Percentiles rank a stretch among this genome's conserved stretches.
These are phyloP conservation scores for Globisporangium cystogenes DNA, from an alignment of 352 stramenopile species.

Conservation along the genomic window DNA sequence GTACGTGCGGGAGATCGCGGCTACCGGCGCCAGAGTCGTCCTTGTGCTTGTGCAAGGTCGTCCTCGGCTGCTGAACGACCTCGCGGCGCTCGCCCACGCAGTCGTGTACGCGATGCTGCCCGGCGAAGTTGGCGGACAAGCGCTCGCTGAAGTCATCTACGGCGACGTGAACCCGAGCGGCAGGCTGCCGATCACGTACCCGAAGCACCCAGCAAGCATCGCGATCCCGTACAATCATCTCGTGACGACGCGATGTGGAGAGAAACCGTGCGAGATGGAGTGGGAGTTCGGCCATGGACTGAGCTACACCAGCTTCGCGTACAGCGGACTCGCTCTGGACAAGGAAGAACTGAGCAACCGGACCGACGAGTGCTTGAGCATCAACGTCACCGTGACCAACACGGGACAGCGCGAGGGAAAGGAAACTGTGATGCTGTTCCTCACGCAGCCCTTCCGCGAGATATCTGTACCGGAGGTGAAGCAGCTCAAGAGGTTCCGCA, in stretches of 20 bases:
- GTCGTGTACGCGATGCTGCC: conserved; percentile 79
- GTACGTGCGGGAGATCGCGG: conserved; percentile 61
- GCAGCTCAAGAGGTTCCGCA: conserved; percentile 74
- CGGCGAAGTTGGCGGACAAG: conserved; percentile 70
- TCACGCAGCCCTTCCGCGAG: conserved; percentile 53
- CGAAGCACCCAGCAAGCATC: conserved; percentile 52
- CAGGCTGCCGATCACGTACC: conserved; percentile 78
- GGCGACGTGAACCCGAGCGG: conserved; percentile 81
- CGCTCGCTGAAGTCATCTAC: conserved; percentile 79
- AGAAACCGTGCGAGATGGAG: conserved; percentile 44
- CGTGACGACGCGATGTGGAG: conserved; percentile 44
- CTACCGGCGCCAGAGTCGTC: conserved; percentile 74
- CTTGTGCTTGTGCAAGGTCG: conserved; percentile 75
- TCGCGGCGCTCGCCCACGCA: conserved; percentile 52
- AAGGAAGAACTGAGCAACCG: conserved; percentile 15
- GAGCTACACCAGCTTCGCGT: conserved; percentile 68
- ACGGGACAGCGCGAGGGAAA: conserved; percentile 47
- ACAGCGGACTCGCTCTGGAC: conserved; percentile 37
- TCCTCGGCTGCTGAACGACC: conserved; percentile 60
- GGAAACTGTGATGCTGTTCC: conserved; percentile 75
- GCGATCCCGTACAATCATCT: conserved; percentile 77
- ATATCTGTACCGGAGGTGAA: conserved; percentile 75
- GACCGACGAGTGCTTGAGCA: conserved; percentile 18
- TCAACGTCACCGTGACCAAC: conserved; percentile 65
- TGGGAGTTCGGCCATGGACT: conserved; percentile 63